phyloP scores from a whole-genome alignment of 2,329 filamentous ascomycete genomes.

The Cryphonectria nitschkei region DNA sequence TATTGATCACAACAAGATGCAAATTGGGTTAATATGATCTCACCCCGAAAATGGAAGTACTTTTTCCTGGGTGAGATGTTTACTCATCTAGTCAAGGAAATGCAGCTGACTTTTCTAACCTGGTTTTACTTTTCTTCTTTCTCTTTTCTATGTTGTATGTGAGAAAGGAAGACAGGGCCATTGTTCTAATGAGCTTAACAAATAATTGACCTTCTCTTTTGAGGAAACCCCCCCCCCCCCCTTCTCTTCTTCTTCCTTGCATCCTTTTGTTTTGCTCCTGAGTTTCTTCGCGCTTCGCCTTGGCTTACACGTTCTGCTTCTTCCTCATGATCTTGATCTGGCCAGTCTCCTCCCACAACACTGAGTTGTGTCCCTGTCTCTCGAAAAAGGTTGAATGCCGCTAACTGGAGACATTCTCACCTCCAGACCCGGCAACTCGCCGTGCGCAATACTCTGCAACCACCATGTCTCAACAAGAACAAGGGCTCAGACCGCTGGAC shows the following conservation, averaged over 20 bases:
- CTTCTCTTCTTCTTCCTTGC: conserved; percentile 1
- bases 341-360: not conserved
- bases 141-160: not conserved
- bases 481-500: conserved; percentile 12
- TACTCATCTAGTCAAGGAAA: not conserved
- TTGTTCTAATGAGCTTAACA: conserved; percentile 17
- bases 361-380: no score
- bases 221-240: conserved; percentile 2
- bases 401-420: not conserved
- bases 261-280: conserved; percentile 6
- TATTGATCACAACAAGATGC: not conserved
- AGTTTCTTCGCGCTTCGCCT: not conserved
- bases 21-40: not conserved
- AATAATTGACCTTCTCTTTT: conserved; percentile 16
- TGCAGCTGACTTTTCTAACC: not conserved
- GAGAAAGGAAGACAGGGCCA: conserved; percentile 22
- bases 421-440: not conserved
- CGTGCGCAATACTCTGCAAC: not conserved
- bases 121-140: not conserved
- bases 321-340: not conserved
- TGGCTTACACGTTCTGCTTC: not conserved
- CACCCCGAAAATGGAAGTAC: conserved; percentile 16
- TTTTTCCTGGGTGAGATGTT: not conserved
- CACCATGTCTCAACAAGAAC: conserved; percentile 12
- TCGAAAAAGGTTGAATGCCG: not conserved